These are phyloP conservation scores for Backusella macrospora DNA, from an alignment of 192 early-diverging fungal species.

Conservation along the genomic window DNA sequence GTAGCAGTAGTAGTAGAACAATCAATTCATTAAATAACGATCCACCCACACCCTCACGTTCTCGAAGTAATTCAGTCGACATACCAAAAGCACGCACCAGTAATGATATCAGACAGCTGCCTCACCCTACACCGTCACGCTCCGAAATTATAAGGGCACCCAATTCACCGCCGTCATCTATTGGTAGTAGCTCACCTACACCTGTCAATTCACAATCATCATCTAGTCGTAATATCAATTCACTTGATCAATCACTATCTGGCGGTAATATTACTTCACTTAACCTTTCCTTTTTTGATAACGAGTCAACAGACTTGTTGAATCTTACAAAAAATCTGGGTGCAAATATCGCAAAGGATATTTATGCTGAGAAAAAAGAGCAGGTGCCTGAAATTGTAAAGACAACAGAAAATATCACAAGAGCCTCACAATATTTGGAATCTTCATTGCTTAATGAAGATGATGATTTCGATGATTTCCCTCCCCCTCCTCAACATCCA, in stretches of 20 bases:
- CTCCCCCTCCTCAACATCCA: slow-evolving; percentile 13
- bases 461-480: slow-evolving; percentile 23
- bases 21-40: not conserved
- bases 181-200: not conserved
- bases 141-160: not conserved
- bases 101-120: not conserved
- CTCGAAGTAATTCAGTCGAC: slow-evolving; percentile 26
- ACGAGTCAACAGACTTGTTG: slow-evolving; percentile 37
- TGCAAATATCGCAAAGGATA: slow-evolving; percentile 23
- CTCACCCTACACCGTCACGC: slow-evolving; percentile 9
- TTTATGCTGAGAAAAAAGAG: not conserved
- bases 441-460: slow-evolving; percentile 20
- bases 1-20: not conserved
- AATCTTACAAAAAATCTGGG: slow-evolving; percentile 42
- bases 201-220: not conserved
- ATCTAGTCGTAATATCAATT: slow-evolving; percentile 1
- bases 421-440: slow-evolving; percentile 24
- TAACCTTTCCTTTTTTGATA: slow-evolving; percentile 42
- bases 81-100: not conserved
- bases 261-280: slow-evolving; percentile 26
- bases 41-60: slow-evolving; percentile 12
- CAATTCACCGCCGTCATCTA: not conserved
- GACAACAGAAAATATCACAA: slow-evolving; percentile 8
- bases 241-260: not conserved
- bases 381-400: slow-evolving; percentile 6